phyloP scores from a whole-genome alignment of 805 yeast genomes.

The Candida piceae region DNA sequence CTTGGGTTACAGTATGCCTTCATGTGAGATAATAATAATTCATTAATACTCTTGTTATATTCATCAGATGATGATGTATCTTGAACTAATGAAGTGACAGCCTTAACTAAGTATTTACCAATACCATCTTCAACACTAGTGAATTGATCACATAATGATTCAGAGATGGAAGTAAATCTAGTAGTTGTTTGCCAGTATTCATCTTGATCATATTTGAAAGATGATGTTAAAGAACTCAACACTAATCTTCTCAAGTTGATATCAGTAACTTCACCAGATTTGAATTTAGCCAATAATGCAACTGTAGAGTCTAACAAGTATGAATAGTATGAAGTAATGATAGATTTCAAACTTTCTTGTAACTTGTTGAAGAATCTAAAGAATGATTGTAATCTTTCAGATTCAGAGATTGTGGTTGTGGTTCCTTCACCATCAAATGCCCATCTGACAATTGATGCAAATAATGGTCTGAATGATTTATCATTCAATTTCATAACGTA shows the following conservation, averaged over 20 bases:
- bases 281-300: conserved; percentile 46
- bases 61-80: conserved; percentile 63
- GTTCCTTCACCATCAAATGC: conserved; percentile 81
- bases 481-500: conserved; percentile 91
- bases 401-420: conserved; percentile 40
- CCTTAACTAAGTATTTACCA: conserved; percentile 77
- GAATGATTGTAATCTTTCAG: conserved; percentile 64
- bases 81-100: conserved; percentile 68
- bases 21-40: conserved; percentile 58
- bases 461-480: conserved; percentile 86
- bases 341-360: conserved; percentile 78
- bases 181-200: conserved; percentile 92
- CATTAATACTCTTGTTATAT: conserved; percentile 67
- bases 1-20: conserved; percentile 51
- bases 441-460: conserved; percentile 85
- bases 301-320: conserved; percentile 76
- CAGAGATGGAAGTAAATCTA: conserved; percentile 70
- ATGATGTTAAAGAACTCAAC: conserved; percentile 65
- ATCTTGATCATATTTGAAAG: conserved; percentile 85
- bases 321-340: conserved; percentile 83
- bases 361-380: conserved; percentile 81
- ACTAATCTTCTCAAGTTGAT: conserved; percentile 66
- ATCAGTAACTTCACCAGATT: conserved; percentile 36
- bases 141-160: conserved; percentile 62
- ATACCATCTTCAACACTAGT: conserved; percentile 62